A percentile compares a stretch with the other conserved stretches of the same genome.
phyloP scores from a whole-genome alignment of 2,329 filamentous ascomycete species.

The Nemania serpens region DNA sequence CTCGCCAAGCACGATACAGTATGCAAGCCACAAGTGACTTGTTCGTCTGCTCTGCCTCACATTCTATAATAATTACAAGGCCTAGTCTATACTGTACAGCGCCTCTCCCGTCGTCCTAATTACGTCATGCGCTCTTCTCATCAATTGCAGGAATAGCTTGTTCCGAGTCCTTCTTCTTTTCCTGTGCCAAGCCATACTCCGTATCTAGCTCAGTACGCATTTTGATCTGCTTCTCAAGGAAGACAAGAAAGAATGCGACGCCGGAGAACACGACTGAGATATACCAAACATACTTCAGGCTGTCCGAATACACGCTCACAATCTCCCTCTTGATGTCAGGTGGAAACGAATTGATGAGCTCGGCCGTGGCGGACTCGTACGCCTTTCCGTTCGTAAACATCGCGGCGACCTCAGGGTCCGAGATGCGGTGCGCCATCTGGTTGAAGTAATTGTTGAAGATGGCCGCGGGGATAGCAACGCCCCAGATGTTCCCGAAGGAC shows the following conservation, averaged over 20 bases:
- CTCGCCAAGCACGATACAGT: too few relatives aligned
- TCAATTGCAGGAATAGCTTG: too few relatives aligned
- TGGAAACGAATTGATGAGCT: background rate
- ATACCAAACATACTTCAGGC: slow-evolving; percentile 4
- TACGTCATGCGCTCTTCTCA: too few relatives aligned
- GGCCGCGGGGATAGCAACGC: slow-evolving; percentile 46
- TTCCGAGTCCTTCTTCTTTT: background rate
- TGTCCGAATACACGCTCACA: slow-evolving; percentile 1
- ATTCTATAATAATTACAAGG: too few relatives aligned
- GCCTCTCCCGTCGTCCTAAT: too few relatives aligned
- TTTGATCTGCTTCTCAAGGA: slow-evolving; percentile 12
- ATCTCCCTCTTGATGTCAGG: background rate
- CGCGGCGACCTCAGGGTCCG: background rate
- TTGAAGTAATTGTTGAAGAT: slow-evolving; percentile 38
- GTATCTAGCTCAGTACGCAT: slow-evolving; percentile 12
- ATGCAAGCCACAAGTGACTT: too few relatives aligned
- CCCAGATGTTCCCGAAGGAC: slow-evolving; percentile 47
- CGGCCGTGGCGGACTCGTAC: slow-evolving; percentile 5
- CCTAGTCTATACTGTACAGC: too few relatives aligned
- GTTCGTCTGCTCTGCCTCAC: too few relatives aligned
- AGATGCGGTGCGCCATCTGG: background rate
- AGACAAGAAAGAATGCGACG: background rate
- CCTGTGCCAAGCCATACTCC: slow-evolving; percentile 7
- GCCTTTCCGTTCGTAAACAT: background rate
- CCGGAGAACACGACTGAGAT: slow-evolving; percentile 5